phyloP scores from a whole-genome alignment of 768 basidiomycete genomes.

The Lactifluus subvellereus region DNA sequence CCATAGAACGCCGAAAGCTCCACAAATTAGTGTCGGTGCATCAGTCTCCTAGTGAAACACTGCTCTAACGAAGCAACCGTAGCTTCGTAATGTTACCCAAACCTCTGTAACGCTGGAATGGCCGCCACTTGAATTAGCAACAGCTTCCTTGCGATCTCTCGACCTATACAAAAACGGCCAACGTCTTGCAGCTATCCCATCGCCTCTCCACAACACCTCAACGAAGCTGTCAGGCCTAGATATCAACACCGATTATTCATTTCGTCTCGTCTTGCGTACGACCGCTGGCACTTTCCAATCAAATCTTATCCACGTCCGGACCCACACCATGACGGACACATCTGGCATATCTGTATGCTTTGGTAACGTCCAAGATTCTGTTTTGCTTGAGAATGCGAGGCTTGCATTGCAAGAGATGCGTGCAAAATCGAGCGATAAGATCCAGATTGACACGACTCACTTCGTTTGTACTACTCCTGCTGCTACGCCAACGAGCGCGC shows the following conservation, averaged over 20 bases:
- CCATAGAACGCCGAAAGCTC: conserved; percentile 55
- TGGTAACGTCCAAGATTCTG: conserved; percentile 76
- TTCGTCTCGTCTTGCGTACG: conserved; percentile 91
- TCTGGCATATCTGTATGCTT: conserved; percentile 95
- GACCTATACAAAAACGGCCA: conserved; percentile 92
- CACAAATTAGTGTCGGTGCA: conserved; percentile 60
- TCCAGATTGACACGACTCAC: conserved; percentile 97
- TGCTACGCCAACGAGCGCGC: conserved; percentile 53
- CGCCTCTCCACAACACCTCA: conserved; percentile 76
- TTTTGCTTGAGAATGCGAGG: conserved; percentile 76
- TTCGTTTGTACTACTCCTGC: conserved; percentile 94
- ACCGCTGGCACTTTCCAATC: conserved; percentile 88
- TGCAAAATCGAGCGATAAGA: conserved; percentile 86
- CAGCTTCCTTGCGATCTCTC: conserved; percentile 77
- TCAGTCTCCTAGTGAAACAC: neutral
- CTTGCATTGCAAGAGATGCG: conserved; percentile 77
- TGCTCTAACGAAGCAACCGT: conserved; percentile 1
- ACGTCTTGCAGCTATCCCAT: conserved; percentile 80
- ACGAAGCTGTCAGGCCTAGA: conserved; percentile 83
- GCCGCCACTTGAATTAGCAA: conserved; percentile 80
- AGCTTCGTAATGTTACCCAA: conserved; percentile 93
- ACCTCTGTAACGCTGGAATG: conserved; percentile 97
- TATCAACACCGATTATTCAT: conserved; percentile 79
- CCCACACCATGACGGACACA: conserved; percentile 93
- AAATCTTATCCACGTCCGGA: conserved; percentile 74